phyloP scores from a whole-genome alignment of 2,329 filamentous ascomycete genomes.

The Hymenoscyphus salicellus region DNA sequence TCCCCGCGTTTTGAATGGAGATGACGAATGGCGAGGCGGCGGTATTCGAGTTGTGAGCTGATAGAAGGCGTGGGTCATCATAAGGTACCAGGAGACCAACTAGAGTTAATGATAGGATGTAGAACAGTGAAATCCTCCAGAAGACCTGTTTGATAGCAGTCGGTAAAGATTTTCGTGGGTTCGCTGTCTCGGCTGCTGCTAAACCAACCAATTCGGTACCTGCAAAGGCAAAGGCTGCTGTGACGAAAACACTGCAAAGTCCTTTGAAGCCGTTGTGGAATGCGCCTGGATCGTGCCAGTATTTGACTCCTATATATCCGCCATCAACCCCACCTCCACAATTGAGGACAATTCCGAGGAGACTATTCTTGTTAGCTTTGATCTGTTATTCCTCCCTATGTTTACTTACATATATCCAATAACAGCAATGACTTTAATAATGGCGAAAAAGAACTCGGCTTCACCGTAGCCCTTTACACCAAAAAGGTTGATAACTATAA shows the following conservation, averaged over 20 bases:
- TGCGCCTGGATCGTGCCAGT: conserved; percentile 78
- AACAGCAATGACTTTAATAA: conserved; percentile 81
- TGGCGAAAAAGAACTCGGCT: conserved; percentile 82
- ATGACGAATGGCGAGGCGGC: conserved; percentile 90
- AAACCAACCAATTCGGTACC: conserved; percentile 75
- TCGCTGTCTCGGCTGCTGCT: conserved; percentile 74
- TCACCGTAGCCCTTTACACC: conserved; percentile 87
- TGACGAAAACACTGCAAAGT: conserved; percentile 75
- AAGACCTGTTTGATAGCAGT: conserved; percentile 91
- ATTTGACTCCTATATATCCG: conserved; percentile 75
- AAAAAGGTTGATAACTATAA: conserved; percentile 81
- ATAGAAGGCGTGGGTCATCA: conserved; percentile 61
- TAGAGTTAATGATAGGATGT: conserved; percentile 76
- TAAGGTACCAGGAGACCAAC: conserved; percentile 82
- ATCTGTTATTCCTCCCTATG: background rate
- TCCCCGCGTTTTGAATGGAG: conserved; percentile 80
- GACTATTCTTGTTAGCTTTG: conserved; percentile 44
- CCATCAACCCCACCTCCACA: conserved; percentile 71
- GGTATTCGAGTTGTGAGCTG: conserved; percentile 58
- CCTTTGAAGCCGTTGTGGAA: conserved; percentile 82
- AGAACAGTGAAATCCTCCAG: conserved; percentile 90
- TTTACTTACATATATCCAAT: conserved; percentile 77
- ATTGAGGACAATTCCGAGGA: conserved; percentile 83
- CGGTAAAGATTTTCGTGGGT: conserved; percentile 76
- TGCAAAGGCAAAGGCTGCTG: conserved; percentile 72